Evolutionary conservation across 345 rosid genomes (phyloP), one percentile per base, ranked within the genome.

Genomic region (Mercurialis annua): DNA sequence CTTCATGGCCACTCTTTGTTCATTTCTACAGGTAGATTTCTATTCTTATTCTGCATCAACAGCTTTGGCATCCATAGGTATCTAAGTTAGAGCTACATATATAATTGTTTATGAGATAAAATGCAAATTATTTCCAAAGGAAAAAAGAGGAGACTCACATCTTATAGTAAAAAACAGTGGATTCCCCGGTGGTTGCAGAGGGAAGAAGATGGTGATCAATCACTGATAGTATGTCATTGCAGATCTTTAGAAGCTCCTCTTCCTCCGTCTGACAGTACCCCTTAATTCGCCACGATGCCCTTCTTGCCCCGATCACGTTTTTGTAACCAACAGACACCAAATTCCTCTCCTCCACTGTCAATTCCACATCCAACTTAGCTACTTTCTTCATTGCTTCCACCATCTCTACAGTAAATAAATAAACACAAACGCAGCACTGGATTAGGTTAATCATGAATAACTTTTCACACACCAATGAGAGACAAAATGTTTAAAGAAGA

Each of bases 271-370:
- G 83, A 71, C 86, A 77, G 74, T 92, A 92, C 7, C 85, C 89
- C 76, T 80, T 87, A 52, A 87, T 85, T 72, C 87, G 53, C 87
- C 92, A 87, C 0, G 92, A 87, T 34, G 89, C 92, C 76, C 96
- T 89, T 69, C 96, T 85, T 16, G 90, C 81, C 36, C 97, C 96
- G 66, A 89, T 91, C 62, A 91, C 91, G 68, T 91, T 91, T 77
- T 89, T 91, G 77, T 91, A 91, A 2, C 93, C 97, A 31, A 89
- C 97, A 18, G 96, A 91, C 24, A 89, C 82, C 60, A 91, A 78
- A 71, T 91, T 91, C 77, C 97, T 78, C 84, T 91, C 93, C 77
- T 91, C 96, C 54, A 85, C 80, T 0, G 97, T 85, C 71, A 91
- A 79, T 47, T 88, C 96, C 64, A 85, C 83, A 70, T 83, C 85